Conservation (phyloP, 495 filamentous ascomycete species). For the Chaetomium cochliodes region DNA sequence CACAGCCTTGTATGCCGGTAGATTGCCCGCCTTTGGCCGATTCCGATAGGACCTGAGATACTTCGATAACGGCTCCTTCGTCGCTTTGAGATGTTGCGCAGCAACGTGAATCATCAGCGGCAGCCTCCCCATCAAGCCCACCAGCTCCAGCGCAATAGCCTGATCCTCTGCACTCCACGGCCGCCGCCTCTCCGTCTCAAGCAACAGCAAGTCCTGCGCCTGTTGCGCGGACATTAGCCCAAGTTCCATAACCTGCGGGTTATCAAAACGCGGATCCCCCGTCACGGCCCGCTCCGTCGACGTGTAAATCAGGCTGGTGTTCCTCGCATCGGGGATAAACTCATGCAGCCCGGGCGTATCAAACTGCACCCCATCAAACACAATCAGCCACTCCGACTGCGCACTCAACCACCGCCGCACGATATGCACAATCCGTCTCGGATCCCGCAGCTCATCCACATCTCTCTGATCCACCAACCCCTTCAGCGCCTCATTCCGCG, state of each 20-base stretch:
- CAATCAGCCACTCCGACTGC: slow-evolving; percentile 69
- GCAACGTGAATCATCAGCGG: slow-evolving; percentile 79
- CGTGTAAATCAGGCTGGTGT: slow-evolving; percentile 74
- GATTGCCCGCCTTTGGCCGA: slow-evolving; percentile 64
- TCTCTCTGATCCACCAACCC: slow-evolving; percentile 40
- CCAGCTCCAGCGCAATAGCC: slow-evolving; percentile 61
- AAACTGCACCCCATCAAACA: slow-evolving; percentile 74
- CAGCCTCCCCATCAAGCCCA: slow-evolving; percentile 66
- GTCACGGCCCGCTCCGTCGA: slow-evolving; percentile 65
- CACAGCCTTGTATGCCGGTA: slow-evolving; percentile 66
- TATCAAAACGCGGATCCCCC: slow-evolving; percentile 68
- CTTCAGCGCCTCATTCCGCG: slow-evolving; percentile 59
- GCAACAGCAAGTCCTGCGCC: slow-evolving; percentile 48
- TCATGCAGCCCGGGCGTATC: slow-evolving; percentile 60
- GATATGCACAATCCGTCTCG: slow-evolving; percentile 55
- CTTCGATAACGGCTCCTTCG: slow-evolving; percentile 64
- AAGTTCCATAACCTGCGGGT: slow-evolving; percentile 69
- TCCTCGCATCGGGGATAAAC: slow-evolving; percentile 67
- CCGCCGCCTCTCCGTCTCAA: slow-evolving; percentile 56
- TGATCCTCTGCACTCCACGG: slow-evolving; percentile 59
- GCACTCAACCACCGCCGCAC: slow-evolving; percentile 70
- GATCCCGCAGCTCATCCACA: slow-evolving; percentile 44
- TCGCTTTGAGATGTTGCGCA: slow-evolving; percentile 70
- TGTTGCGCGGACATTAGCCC: slow-evolving; percentile 53
- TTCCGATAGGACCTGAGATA: slow-evolving; percentile 69